Evolutionary conservation across 768 basidiomycete genomes (phyloP).

Genomic region (Trametes elegans): DNA sequence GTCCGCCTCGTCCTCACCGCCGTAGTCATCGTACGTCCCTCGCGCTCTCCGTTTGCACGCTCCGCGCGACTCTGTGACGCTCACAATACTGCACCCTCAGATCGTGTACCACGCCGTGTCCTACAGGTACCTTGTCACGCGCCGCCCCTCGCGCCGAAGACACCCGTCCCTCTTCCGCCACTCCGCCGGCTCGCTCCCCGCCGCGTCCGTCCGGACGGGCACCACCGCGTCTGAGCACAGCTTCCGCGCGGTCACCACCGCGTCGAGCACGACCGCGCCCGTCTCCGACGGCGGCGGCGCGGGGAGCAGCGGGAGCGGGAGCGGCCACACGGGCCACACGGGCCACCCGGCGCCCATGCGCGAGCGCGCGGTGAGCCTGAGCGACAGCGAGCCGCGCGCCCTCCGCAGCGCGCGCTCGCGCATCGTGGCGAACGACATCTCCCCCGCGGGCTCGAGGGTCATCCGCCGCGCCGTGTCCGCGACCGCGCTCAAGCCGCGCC

Average conservation of each 20-base stretch:
- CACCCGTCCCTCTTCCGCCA: conserved; percentile 19
- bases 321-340: not conserved
- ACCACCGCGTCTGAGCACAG: conserved; percentile 20
- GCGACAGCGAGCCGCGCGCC: conserved; percentile 18
- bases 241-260: conserved; percentile 20
- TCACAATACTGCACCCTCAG: conserved; percentile 6
- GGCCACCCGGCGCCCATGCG: not conserved
- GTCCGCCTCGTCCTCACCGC: conserved; percentile 54
- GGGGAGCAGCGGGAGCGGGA: not conserved
- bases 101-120: conserved; percentile 26
- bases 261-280: conserved; percentile 14
- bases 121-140: conserved; percentile 27
- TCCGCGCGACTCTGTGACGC: not conserved
- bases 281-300: conserved; percentile 4
- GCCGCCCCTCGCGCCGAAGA: conserved; percentile 22
- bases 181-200: conserved; percentile 20
- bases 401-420: conserved; percentile 24
- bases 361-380: conserved; percentile 14
- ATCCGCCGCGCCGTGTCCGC: conserved; percentile 16
- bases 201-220: conserved; percentile 2
- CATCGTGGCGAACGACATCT: conserved; percentile 15
- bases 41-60: not conserved
- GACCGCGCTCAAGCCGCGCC: conserved; percentile 1
- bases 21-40: conserved; percentile 44
- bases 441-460: conserved; percentile 16